These are phyloP conservation scores for Coemansia sp. DNA, from an alignment of 192 early-diverging fungal species.

Conservation along the genomic window DNA sequence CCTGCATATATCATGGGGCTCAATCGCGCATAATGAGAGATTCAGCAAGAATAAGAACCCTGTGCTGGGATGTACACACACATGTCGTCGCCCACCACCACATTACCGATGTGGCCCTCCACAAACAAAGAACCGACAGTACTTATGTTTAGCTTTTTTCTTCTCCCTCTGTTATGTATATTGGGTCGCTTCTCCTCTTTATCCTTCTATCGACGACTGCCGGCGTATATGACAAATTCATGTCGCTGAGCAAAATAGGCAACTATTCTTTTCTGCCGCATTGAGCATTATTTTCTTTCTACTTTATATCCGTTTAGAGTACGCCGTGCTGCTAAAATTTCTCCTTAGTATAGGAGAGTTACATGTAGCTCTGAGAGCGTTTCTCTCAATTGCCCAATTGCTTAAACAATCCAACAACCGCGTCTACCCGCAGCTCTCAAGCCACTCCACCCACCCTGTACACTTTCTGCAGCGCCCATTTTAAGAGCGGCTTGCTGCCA, in stretches of 20 bases:
- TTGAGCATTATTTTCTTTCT: neutral
- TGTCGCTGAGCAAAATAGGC: neutral
- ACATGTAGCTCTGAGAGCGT: slow-evolving; percentile 5
- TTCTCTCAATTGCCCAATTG: slow-evolving; percentile 1
- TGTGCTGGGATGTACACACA: slow-evolving; percentile 3
- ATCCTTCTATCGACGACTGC: neutral
- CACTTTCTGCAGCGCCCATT: neutral
- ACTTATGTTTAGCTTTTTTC: neutral
- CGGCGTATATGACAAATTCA: neutral
- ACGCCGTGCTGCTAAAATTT: neutral
- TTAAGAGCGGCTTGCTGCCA: slow-evolving; percentile 1
- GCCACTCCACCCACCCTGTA: slow-evolving; percentile 3
- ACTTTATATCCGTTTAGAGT: neutral
- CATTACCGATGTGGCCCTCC: slow-evolving; percentile 1
- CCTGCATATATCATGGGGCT: neutral
- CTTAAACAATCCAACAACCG: slow-evolving; percentile 1
- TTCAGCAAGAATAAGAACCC: neutral
- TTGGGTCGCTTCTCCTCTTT: neutral
- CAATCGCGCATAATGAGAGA: slow-evolving; percentile 6
- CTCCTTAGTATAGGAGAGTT: neutral
- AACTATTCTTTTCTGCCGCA: neutral
- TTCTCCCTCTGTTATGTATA: neutral
- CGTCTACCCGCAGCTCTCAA: slow-evolving; percentile 6
- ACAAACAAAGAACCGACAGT: neutral
- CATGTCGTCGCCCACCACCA: slow-evolving; percentile 7